A percentile compares a stretch with the other conserved stretches of the same genome.
phyloP scores from a whole-genome alignment of 1,139 yeast genomes.

The Candida frijolesensis region DNA sequence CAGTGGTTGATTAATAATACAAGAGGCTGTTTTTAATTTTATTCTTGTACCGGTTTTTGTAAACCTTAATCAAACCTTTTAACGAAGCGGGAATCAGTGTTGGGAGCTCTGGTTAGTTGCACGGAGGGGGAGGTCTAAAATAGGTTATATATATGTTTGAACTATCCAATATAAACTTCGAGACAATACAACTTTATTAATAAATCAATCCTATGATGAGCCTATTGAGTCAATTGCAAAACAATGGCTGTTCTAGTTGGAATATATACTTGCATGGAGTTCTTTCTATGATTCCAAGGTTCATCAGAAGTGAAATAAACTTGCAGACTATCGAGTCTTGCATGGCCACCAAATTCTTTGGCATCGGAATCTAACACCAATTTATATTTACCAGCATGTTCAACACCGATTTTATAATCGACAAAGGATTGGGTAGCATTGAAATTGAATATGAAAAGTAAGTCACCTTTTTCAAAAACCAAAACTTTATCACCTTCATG shows the following conservation, averaged over 20 bases:
- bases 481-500: constrained; percentile 86
- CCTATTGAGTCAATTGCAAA: constrained; percentile 31
- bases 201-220: background rate
- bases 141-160: too few relatives aligned
- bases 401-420: constrained; percentile 89
- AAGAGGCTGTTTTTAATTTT: too few relatives aligned
- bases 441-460: constrained; percentile 84
- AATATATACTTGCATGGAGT: constrained; percentile 78
- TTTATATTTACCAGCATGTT: constrained; percentile 72
- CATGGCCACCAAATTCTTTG: constrained; percentile 77
- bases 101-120: too few relatives aligned
- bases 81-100: too few relatives aligned
- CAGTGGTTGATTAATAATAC: too few relatives aligned
- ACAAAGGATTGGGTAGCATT: constrained; percentile 82
- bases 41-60: too few relatives aligned
- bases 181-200: too few relatives aligned
- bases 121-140: too few relatives aligned
- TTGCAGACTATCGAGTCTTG: constrained; percentile 57
- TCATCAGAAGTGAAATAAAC: constrained; percentile 70
- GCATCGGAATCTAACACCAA: constrained; percentile 78
- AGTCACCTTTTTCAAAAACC: constrained; percentile 85
- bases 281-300: constrained; percentile 77
- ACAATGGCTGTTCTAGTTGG: constrained; percentile 84
- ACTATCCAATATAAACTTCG: too few relatives aligned
- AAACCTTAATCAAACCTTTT: too few relatives aligned